Evolutionary conservation across 257 asterid species (phyloP), one percentile per base, ranked within the genome.

Genomic region (Mentha longifolia): DNA sequence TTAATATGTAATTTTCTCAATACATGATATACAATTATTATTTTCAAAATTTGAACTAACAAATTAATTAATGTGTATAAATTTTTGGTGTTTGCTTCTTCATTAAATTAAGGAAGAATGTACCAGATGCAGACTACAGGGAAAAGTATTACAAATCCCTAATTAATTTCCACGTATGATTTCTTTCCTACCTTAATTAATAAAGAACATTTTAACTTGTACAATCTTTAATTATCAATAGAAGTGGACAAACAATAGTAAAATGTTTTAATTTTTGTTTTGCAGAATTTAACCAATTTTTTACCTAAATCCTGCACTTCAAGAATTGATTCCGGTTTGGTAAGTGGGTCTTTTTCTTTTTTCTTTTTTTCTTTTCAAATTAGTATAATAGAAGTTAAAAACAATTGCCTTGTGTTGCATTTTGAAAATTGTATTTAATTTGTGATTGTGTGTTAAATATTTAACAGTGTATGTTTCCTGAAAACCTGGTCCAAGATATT

Each of bases 91-190:
- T 28, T 43, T 43, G n/a, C 31, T 28, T 20, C 6, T 35, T 35
- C 39, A 35, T 35, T 7, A 35, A 55, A 65, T 42, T 42, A 42
- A 82, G 82, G 33, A 57, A 79, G 37, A n/a, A 67, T 51, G 51
- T 77, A 12, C 47, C 76, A 6, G 74, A 45, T 41, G 76, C 20
- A 2, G 2, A n/a, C 4, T 2, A 2, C 6, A 70, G 70, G 58
- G 65, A 68, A 25, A 15, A 7, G 10, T 0, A 0, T 2, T 73
- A 42, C 43, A 35, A 50, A 6, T 41, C 13, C 3, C 31, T 45
- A 15, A 66, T 74, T 14, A 2, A 9, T 7, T 71, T 70, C 56
- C 85, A 80, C 45, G 80, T 77, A 73, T 0, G 47, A 22, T 13
- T 58, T 13, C 37, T 3, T 39, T 2, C 45, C 30, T 16, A 45